Evolutionary conservation across 495 filamentous ascomycete species (phyloP).

Genomic region (Penicillium daleae): DNA sequence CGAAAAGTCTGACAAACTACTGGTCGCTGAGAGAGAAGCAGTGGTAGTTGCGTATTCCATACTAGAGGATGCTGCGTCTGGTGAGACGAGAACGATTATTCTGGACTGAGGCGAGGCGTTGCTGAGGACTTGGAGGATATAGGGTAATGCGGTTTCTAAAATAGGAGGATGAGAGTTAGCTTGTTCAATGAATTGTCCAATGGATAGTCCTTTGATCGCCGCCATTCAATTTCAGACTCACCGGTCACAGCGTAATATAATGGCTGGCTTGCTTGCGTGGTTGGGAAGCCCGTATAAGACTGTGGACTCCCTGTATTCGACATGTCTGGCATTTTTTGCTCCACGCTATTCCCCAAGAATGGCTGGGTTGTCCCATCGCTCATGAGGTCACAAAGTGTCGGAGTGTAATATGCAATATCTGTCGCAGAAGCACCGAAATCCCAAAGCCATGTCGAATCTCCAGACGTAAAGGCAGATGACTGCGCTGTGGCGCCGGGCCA

Average conservation of each 20-base stretch:
- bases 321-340: conserved; percentile 7
- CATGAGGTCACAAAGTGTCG: neutral
- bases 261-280: conserved; percentile 14
- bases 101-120: conserved; percentile 23
- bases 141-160: conserved; percentile 27
- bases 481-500: neutral
- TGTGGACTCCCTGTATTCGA: neutral
- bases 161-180: neutral
- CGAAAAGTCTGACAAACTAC: neutral
- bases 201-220: too few relatives aligned
- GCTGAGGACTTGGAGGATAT: conserved; percentile 27
- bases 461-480: neutral
- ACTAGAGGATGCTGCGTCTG: conserved; percentile 5
- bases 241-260: conserved; percentile 30
- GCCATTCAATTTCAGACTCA: neutral
- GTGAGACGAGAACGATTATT: conserved; percentile 24
- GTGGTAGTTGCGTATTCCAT: conserved; percentile 1
- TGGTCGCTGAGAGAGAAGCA: neutral
- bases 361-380: neutral
- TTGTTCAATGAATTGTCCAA: neutral
- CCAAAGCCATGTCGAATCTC: neutral
- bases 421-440: neutral
- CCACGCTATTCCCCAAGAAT: neutral
- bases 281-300: neutral
- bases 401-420: neutral